Percentiles rank a stretch among this genome's conserved stretches.
Evolutionary conservation across 805 yeast genomes (phyloP).

Genomic region (Candida gorgasii): DNA sequence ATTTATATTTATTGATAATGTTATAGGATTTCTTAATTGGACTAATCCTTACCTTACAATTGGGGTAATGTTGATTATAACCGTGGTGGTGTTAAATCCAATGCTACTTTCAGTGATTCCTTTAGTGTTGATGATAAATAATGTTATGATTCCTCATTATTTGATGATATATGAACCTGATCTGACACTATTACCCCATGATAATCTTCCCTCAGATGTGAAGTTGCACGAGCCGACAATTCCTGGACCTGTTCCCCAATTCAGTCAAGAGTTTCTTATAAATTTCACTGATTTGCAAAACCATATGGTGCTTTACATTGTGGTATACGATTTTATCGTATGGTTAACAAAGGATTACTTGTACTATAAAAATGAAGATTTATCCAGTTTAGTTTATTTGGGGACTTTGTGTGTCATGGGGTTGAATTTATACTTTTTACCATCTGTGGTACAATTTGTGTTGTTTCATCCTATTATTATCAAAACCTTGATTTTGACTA

Average conservation of each 20-base stretch:
- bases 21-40: slow-evolving; percentile 64
- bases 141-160: slow-evolving; percentile 69
- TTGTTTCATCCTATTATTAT: slow-evolving; percentile 25
- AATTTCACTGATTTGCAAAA: slow-evolving; percentile 86
- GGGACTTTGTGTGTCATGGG: slow-evolving; percentile 26
- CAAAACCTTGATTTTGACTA: slow-evolving; percentile 27
- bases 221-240: slow-evolving; percentile 47
- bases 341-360: slow-evolving; percentile 55
- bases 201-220: slow-evolving; percentile 41
- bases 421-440: slow-evolving; percentile 26
- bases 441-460: slow-evolving; percentile 20
- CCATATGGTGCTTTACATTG: slow-evolving; percentile 66
- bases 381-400: slow-evolving; percentile 55
- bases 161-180: slow-evolving; percentile 65
- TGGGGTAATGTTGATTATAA: slow-evolving; percentile 50
- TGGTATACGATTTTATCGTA: slow-evolving; percentile 57
- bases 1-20: slow-evolving; percentile 59
- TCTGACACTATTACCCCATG: slow-evolving; percentile 22
- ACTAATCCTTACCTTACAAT: slow-evolving; percentile 60
- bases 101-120: slow-evolving; percentile 56
- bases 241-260: slow-evolving; percentile 75
- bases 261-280: slow-evolving; percentile 72
- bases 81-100: slow-evolving; percentile 64
- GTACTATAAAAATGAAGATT: slow-evolving; percentile 61
- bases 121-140: slow-evolving; percentile 50